Base-by-base conservation (phyloP, 2,329 filamentous ascomycete genomes). In the Paecilomyces sp. region DNA sequence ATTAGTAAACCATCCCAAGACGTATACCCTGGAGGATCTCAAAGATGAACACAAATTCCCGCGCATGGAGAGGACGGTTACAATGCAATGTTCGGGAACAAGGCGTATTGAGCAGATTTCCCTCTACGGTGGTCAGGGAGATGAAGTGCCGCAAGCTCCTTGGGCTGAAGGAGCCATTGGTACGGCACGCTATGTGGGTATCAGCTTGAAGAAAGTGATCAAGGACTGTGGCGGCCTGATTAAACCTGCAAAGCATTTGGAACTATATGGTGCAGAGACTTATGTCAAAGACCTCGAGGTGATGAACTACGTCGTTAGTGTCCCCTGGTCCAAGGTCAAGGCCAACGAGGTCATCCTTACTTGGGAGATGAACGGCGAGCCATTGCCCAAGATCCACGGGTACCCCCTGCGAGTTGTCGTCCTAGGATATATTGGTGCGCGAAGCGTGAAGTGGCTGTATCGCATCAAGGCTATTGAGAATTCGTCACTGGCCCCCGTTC, bases 281-380 rank as follows among this genome's bases (percentile, higher is more conserved):
- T 90, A 91, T 67, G 88, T 90, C 77, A 90, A 90, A 70, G 83
- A 85, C 56, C 79, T 82, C 15, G 74, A 87, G 53, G 79, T 82
- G 0, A 83, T 83, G 74, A 90, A 90, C 70, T 91, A 90, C 65
- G 77, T 83, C 22, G 85, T 89, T 55, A 84, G 80, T 13, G 85
- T 90, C 0, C 88, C 88, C 0, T 87, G 81, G 77, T 80, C 82
- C 6, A 90, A 90, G 71, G 86, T 89, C 54, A 87, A 85, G 64
- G 74, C 79, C 8, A 82, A 88, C 63, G 85, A 90, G 66, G 87
- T 90, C 0, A 76, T 90, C 56, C 77, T 90, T 0, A 84, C 83
- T 0, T 90, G 86, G 85, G 84, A 88, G 66, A 90, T 90, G 87
- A 90, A 90, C 63, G 86, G 83, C 4, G 76, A 87, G 61, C 79